These are phyloP conservation scores for Citrus cavaleriei DNA, from an alignment of 345 rosid species.

Conservation along the genomic window DNA sequence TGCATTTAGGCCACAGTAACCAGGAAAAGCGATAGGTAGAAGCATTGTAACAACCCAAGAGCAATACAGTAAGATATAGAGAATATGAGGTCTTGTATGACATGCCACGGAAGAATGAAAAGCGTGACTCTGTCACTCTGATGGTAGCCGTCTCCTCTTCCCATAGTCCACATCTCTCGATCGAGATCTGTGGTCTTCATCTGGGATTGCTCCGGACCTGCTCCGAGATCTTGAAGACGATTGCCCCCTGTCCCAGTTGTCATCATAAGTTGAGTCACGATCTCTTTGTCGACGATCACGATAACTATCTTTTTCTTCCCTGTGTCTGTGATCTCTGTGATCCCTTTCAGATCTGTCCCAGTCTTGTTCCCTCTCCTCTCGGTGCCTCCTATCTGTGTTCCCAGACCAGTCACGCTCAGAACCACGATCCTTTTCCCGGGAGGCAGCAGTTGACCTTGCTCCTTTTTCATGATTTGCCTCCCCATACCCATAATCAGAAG, in stretches of 20 bases:
- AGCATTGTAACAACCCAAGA: conserved; percentile 18
- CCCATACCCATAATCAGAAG: conserved; percentile 79
- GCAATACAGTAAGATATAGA: conserved; percentile 10
- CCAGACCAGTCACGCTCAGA: conserved; percentile 78
- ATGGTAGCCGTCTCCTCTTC: conserved; percentile 62
- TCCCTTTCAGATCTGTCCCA: conserved; percentile 59
- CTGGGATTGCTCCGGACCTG: conserved; percentile 59
- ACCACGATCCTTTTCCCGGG: conserved; percentile 57
- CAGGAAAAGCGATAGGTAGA: conserved; percentile 2
- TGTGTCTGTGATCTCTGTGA: conserved; percentile 48
- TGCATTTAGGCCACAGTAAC: conserved; percentile 19
- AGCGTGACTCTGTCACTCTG: conserved; percentile 31
- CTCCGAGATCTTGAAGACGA: conserved; percentile 66
- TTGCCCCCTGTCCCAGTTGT: conserved; percentile 68
- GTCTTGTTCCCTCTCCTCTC: conserved; percentile 47
- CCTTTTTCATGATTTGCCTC: conserved; percentile 75
- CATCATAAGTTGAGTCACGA: conserved; percentile 60
- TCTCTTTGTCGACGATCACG: conserved; percentile 66
- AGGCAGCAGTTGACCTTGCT: conserved; percentile 41
- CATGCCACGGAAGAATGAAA: conserved; percentile 11
- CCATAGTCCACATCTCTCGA: conserved; percentile 77
- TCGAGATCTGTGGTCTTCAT: conserved; percentile 65
- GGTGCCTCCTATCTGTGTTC: conserved; percentile 60
- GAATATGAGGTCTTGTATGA: neutral
- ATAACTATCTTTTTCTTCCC: conserved; percentile 63